A percentile compares a stretch with the other conserved stretches of the same genome.
Evolutionary conservation across 2,329 filamentous ascomycete genomes (phyloP).

Genomic region (Huntiella abstrusa): DNA sequence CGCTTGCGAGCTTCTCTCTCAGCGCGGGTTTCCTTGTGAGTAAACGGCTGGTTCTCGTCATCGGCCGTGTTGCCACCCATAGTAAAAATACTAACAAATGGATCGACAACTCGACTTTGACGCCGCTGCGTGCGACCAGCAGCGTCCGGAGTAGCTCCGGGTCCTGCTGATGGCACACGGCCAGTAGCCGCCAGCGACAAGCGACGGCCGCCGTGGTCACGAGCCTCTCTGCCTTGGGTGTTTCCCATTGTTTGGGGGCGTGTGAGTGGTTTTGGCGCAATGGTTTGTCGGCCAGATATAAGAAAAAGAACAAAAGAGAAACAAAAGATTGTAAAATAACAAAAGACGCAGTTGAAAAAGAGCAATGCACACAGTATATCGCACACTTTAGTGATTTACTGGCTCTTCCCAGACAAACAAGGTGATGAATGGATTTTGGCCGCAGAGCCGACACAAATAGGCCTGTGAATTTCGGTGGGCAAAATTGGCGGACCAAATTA

Average conservation of each 20-base stretch:
- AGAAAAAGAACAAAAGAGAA: neutral
- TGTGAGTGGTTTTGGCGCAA: neutral
- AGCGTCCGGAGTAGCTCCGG: conserved; percentile 22
- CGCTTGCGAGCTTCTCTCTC: conserved; percentile 74
- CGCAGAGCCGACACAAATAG: too few species aligned
- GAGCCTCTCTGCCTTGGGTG: conserved; percentile 23
- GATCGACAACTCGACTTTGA: neutral
- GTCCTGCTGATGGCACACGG: conserved; percentile 12
- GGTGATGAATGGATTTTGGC: too few species aligned
- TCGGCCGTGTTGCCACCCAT: neutral
- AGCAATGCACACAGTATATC: too few species aligned
- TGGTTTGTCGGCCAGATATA: neutral
- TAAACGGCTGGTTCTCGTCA: conserved; percentile 25
- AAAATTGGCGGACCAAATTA: too few species aligned
- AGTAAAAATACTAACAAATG: neutral
- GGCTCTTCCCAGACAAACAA: too few species aligned
- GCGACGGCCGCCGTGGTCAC: conserved; percentile 11
- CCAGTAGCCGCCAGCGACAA: conserved; percentile 1
- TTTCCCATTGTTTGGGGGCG: conserved; percentile 21
- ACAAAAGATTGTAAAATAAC: neutral
- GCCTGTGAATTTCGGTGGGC: too few species aligned
- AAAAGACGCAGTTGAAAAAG: too few species aligned
- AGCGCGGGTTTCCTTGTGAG: conserved; percentile 71
- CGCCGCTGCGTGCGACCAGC: conserved; percentile 12
- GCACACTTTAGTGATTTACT: too few species aligned